A percentile compares a stretch with the other conserved stretches of the same genome.
phyloP scores from a whole-genome alignment of 23 red algal species.

The Agarophyton chilense region DNA sequence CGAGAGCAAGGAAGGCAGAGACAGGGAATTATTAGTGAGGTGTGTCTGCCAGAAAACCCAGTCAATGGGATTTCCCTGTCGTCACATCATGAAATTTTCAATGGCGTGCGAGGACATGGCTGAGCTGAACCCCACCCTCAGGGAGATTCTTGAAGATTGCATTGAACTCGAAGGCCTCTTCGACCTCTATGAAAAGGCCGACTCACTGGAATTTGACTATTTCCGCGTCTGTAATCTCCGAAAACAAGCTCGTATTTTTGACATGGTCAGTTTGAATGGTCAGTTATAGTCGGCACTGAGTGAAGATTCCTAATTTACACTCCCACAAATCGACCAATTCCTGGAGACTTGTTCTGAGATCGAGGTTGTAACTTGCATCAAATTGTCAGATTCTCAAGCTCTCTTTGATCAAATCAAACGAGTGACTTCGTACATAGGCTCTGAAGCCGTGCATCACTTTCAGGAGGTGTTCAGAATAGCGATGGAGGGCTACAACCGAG shows the following conservation, averaged over 20 bases:
- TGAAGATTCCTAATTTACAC: neutral
- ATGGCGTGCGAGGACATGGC: neutral
- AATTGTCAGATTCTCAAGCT: neutral
- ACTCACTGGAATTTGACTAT: neutral
- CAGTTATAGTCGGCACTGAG: neutral
- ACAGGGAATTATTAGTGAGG: neutral
- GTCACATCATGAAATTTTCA: neutral
- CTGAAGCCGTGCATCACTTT: too few species aligned
- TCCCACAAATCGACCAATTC: neutral
- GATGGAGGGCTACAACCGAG: too few species aligned
- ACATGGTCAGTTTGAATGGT: neutral
- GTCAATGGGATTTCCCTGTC: neutral
- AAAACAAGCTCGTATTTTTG: neutral
- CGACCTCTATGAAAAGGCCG: neutral
- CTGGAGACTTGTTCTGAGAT: too few species aligned
- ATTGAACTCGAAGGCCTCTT: too few species aligned
- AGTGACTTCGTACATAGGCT: neutral
- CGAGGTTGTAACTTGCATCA: neutral
- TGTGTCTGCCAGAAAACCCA: too few species aligned
- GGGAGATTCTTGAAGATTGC: neutral
- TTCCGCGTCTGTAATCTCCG: neutral
- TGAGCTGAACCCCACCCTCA: neutral
- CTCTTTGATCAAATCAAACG: conserved; percentile 9
- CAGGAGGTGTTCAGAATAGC: too few species aligned
- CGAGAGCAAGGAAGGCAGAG: neutral